These are phyloP conservation scores for Cyclotella choctawhatcheeana DNA, from an alignment of 108 stramenopile genomes.

Conservation along the genomic window DNA sequence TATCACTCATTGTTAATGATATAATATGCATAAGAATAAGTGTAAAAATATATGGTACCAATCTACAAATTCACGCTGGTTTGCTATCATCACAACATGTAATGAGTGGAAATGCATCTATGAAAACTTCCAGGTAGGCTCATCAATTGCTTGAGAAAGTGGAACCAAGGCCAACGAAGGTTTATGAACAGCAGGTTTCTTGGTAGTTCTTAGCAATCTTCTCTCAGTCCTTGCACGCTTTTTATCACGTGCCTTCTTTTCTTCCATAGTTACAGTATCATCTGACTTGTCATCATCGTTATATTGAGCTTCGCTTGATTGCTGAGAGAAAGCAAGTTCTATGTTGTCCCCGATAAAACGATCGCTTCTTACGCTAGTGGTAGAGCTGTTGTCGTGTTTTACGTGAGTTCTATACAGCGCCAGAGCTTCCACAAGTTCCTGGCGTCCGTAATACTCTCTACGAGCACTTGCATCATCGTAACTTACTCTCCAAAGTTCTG, in stretches of 20 bases:
- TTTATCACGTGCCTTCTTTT: slow-evolving; percentile 4
- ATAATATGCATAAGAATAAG: neutral
- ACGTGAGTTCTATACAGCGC: slow-evolving; percentile 1
- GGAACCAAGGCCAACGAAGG: slow-evolving; percentile 33
- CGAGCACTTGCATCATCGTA: slow-evolving; percentile 6
- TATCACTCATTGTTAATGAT: neutral
- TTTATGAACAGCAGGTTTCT: slow-evolving; percentile 24
- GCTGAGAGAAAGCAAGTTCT: neutral
- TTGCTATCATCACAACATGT: neutral
- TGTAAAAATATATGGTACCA: neutral
- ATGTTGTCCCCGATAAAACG: neutral
- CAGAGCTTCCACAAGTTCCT: slow-evolving; percentile 1
- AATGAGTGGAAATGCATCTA: neutral
- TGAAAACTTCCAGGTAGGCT: slow-evolving; percentile 36
- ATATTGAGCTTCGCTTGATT: slow-evolving; percentile 7
- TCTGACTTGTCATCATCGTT: neutral
- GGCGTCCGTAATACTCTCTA: neutral
- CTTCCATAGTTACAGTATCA: slow-evolving; percentile 3
- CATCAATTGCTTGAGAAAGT: slow-evolving; percentile 31
- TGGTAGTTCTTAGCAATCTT: slow-evolving; percentile 29
- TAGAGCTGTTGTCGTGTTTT: neutral
- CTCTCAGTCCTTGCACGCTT: slow-evolving; percentile 36
- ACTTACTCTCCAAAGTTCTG: slow-evolving; percentile 4
- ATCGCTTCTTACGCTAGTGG: neutral
- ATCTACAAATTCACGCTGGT: neutral